phyloP scores from a whole-genome alignment of 179 eudicot genomes.

The Corrigiola litoralis region DNA sequence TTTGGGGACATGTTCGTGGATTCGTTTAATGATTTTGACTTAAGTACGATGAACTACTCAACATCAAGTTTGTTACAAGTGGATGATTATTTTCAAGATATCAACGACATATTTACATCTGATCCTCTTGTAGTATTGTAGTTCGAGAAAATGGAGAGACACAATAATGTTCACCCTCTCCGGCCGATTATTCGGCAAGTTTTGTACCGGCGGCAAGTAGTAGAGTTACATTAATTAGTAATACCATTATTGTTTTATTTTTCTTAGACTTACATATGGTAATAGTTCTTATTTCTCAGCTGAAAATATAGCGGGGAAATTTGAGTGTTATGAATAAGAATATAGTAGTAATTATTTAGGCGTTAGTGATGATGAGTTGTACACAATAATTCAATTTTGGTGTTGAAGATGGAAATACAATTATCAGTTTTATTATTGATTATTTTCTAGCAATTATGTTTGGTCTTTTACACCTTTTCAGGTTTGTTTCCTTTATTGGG shows the following conservation, averaged over 20 bases:
- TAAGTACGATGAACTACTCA: conserved; percentile 4
- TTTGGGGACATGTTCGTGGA: conserved; percentile 15
- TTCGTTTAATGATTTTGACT: conserved; percentile 19
- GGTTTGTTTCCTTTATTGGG: neutral
- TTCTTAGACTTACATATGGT: neutral
- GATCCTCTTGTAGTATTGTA: conserved; percentile 48
- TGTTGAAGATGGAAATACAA: conserved; percentile 14
- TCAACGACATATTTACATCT: conserved; percentile 26
- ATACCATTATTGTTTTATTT: neutral
- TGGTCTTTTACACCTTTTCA: neutral
- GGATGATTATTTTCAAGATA: conserved; percentile 64
- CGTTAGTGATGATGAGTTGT: conserved; percentile 15
- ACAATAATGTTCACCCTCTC: conserved; percentile 2
- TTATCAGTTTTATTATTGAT: neutral
- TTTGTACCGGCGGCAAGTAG: conserved; percentile 43
- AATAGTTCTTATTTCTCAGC: neutral
- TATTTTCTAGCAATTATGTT: neutral
- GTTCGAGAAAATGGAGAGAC: neutral
- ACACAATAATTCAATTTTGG: conserved; percentile 25
- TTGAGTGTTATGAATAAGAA: conserved; percentile 2
- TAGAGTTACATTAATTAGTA: neutral
- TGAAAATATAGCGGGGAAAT: conserved; percentile 5
- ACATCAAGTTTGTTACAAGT: conserved; percentile 31
- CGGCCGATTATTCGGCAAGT: conserved; percentile 42
- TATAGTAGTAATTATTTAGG: conserved; percentile 7